phyloP scores from a whole-genome alignment of 2,329 filamentous ascomycete species.

The Hymenoscyphus albidus region DNA sequence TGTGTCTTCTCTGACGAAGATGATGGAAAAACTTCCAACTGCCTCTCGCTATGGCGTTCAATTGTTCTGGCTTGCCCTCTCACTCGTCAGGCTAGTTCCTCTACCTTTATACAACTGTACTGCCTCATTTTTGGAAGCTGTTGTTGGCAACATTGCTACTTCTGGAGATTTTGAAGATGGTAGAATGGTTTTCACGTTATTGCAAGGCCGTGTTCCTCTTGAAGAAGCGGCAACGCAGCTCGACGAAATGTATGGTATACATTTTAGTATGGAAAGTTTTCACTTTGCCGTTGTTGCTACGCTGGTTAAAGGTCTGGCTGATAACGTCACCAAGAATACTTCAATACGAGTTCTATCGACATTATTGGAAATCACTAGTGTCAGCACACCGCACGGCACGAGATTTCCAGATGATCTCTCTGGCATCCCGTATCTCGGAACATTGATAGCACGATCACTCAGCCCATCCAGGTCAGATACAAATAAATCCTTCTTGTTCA shows the following conservation, averaged over 20 bases:
- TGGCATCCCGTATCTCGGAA: conserved; percentile 52
- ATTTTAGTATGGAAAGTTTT: conserved; percentile 61
- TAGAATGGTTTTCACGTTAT: conserved; percentile 55
- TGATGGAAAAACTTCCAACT: conserved; percentile 65
- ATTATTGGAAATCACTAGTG: conserved; percentile 52
- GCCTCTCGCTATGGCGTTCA: conserved; percentile 65
- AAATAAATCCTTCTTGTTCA: neutral
- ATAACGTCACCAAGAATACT: conserved; percentile 55
- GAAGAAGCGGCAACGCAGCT: conserved; percentile 59
- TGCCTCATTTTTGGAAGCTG: conserved; percentile 60
- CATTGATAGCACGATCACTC: conserved; percentile 51
- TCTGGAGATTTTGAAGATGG: conserved; percentile 56
- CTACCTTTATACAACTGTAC: conserved; percentile 61
- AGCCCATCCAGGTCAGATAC: neutral
- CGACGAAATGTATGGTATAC: conserved; percentile 63
- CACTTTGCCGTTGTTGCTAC: conserved; percentile 64
- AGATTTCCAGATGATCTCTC: conserved; percentile 32
- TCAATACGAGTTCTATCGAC: conserved; percentile 59
- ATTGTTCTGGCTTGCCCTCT: conserved; percentile 67
- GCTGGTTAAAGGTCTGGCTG: conserved; percentile 60
- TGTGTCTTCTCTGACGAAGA: conserved; percentile 63
- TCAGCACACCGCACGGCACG: conserved; percentile 27
- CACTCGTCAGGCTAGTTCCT: conserved; percentile 61
- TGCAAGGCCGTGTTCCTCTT: conserved; percentile 57
- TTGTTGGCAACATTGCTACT: conserved; percentile 60